Base-by-base conservation (phyloP, 1,284 basidiomycete species). In the Macrocystidia cucumis region DNA sequence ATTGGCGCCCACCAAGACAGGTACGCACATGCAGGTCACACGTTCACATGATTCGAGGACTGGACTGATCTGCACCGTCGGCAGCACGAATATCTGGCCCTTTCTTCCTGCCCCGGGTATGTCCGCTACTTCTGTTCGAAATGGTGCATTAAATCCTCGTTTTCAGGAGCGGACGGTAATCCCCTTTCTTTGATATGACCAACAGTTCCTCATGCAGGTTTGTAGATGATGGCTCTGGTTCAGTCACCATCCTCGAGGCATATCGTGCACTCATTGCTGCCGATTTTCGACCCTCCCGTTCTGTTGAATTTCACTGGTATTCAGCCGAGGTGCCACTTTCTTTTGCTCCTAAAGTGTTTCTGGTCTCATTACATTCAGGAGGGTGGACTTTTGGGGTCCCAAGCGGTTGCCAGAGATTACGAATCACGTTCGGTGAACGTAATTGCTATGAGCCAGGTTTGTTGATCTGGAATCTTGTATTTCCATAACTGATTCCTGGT, bases 241-340 rank as follows among this genome's bases (percentile, higher is more conserved):
- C 82, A 18, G 91, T 95, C 40, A 91, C 90, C 9, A 90, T 95
- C 45, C 67, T 98, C 26, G 91, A 95, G 62, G 74, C 89, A 7
- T 91, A 96, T 57, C 78, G 88, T 22, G 84, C 78, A 2, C 71
- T 98, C 39, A 67, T 92, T 44, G 67, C 72, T n/a, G 70, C 81
- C 30, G 75, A 82, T 49, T 97, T 86, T 66, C 72, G 62, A 13
- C 91, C 95, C 14, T 62, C 67, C 29, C 75, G 76, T 37, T 72
- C 87, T 12, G 74, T 98, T 39, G 92, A 98, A 56, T 95, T 97
- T 60, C 92, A 96, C 57, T 98, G 87, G 84, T 98, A 91, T 57
- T 87, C 86, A 35, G 92, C 91, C 31, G 91, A 96, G 63, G 82
- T 78, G 48, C 42, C 52, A 43, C 23, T 20, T 31, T 34, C 29